phyloP scores from a whole-genome alignment of 2,329 filamentous ascomycete species.

The Xylariales sp. region DNA sequence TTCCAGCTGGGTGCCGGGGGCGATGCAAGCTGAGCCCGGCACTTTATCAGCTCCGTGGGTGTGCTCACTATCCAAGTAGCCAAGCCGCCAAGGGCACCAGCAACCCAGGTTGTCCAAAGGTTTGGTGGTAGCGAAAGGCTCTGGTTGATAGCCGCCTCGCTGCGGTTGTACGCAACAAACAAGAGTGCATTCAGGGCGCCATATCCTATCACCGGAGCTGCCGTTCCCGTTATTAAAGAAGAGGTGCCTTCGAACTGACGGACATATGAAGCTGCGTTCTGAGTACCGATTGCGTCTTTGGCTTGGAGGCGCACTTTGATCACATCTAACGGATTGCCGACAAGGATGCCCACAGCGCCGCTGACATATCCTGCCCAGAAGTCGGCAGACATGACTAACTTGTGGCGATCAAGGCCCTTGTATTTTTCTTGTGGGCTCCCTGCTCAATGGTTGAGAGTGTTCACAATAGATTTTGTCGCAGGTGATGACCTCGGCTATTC shows the following conservation, averaged over 20 bases:
- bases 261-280: slow-evolving; percentile 16
- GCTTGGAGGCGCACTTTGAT: slow-evolving; percentile 72
- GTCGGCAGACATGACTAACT: slow-evolving; percentile 84
- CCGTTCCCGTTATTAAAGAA: slow-evolving; percentile 58
- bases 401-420: no score
- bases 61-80: slow-evolving; percentile 83
- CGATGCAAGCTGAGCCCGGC: slow-evolving; percentile 67
- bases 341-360: slow-evolving; percentile 62
- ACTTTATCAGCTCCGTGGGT: slow-evolving; percentile 89
- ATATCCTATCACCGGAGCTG: slow-evolving; percentile 84
- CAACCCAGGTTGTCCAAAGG: slow-evolving; percentile 68
- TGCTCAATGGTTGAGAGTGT: no score
- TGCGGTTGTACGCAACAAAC: slow-evolving; percentile 86
- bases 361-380: slow-evolving; percentile 73
- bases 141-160: slow-evolving; percentile 57
- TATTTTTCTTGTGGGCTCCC: no score
- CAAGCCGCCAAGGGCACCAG: slow-evolving; percentile 76
- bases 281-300: slow-evolving; percentile 25
- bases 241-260: slow-evolving; percentile 30
- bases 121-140: slow-evolving; percentile 32
- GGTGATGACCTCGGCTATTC: not conserved
- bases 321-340: slow-evolving; percentile 82
- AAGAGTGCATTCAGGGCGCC: slow-evolving; percentile 87
- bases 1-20: slow-evolving; percentile 52
- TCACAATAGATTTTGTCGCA: no score